Percentiles rank a stretch among this genome's conserved stretches.
phyloP scores from a whole-genome alignment of 2,329 filamentous ascomycete genomes.

The Ascochyta fabae region DNA sequence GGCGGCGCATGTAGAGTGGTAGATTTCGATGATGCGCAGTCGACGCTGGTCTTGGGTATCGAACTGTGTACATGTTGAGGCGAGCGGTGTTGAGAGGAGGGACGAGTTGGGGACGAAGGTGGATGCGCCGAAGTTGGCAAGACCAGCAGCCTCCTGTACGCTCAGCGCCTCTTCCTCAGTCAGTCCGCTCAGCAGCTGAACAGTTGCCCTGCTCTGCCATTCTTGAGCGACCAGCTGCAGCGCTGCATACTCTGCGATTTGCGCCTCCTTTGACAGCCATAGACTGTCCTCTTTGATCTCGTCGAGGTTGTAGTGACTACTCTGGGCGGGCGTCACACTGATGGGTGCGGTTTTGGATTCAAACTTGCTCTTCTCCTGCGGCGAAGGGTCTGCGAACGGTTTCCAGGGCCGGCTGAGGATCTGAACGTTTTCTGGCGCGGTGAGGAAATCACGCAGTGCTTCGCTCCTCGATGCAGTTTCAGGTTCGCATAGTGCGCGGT shows the following conservation, averaged over 20 bases:
- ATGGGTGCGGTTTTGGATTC: slow-evolving; percentile 88
- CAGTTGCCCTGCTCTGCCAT: slow-evolving; percentile 79
- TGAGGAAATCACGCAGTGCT: slow-evolving; percentile 70
- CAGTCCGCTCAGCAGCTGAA: slow-evolving; percentile 72
- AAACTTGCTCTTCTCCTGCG: slow-evolving; percentile 73
- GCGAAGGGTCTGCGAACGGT: slow-evolving; percentile 69
- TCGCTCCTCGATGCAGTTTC: slow-evolving; percentile 50
- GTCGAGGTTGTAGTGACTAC: slow-evolving; percentile 73
- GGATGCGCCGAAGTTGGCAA: slow-evolving; percentile 66
- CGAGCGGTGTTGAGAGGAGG: slow-evolving; percentile 40
- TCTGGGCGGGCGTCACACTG: slow-evolving; percentile 73
- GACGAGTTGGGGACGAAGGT: slow-evolving; percentile 54
- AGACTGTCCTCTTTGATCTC: slow-evolving; percentile 82
- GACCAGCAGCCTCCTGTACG: slow-evolving; percentile 74
- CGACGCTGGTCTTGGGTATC: slow-evolving; percentile 67
- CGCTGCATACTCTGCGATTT: slow-evolving; percentile 81
- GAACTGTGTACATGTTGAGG: slow-evolving; percentile 53
- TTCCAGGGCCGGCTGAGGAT: slow-evolving; percentile 72
- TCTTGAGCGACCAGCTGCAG: slow-evolving; percentile 82
- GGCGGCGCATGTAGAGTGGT: slow-evolving; percentile 73
- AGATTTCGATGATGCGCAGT: slow-evolving; percentile 72
- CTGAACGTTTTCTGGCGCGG: slow-evolving; percentile 70
- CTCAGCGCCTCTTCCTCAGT: slow-evolving; percentile 80
- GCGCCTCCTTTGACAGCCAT: slow-evolving; percentile 81
- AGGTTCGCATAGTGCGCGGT: slow-evolving; percentile 60